A percentile compares a stretch with the other conserved stretches of the same genome.
These are phyloP conservation scores for Claviceps arundinis DNA, from an alignment of 2,329 filamentous ascomycete species.

Conservation along the genomic window DNA sequence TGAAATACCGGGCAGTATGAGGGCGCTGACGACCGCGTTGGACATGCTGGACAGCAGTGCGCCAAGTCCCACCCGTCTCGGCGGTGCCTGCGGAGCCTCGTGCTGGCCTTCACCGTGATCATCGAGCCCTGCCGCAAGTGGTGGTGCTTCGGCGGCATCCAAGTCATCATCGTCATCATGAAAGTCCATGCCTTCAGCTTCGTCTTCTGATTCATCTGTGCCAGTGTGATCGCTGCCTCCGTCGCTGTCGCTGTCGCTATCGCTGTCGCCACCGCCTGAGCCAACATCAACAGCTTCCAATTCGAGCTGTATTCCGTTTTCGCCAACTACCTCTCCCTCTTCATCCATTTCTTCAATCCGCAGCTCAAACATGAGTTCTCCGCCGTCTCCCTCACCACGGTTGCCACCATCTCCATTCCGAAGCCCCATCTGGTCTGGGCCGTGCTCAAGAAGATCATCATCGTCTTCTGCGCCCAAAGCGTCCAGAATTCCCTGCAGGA, in stretches of 20 bases:
- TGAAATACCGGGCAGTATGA: conserved; percentile 74
- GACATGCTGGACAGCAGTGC: conserved; percentile 28
- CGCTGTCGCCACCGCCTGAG: background rate
- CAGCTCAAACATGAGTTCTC: conserved; percentile 20
- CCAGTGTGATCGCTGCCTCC: background rate
- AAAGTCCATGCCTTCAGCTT: background rate
- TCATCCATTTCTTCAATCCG: conserved; percentile 21
- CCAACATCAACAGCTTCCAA: background rate
- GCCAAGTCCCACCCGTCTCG: conserved; percentile 20
- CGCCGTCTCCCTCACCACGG: conserved; percentile 9
- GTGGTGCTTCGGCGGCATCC: background rate
- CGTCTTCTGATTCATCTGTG: background rate
- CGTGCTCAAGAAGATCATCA: conserved; percentile 7
- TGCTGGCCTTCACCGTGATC: conserved; percentile 13
- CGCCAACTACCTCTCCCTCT: conserved; percentile 22
- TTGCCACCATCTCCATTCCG: conserved; percentile 8
- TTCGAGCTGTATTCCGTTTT: conserved; percentile 14
- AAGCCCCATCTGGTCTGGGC: conserved; percentile 7
- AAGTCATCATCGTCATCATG: background rate
- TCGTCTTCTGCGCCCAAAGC: conserved; percentile 22
- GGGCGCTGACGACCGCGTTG: conserved; percentile 36
- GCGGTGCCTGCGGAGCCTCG: conserved; percentile 22
- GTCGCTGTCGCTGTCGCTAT: background rate
- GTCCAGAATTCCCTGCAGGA: conserved; percentile 24
- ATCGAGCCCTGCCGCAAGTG: conserved; percentile 2